Evolutionary conservation across 805 yeast species (phyloP), one percentile per base, ranked within the genome.

Genomic region (Yamadazyma scolyti): DNA sequence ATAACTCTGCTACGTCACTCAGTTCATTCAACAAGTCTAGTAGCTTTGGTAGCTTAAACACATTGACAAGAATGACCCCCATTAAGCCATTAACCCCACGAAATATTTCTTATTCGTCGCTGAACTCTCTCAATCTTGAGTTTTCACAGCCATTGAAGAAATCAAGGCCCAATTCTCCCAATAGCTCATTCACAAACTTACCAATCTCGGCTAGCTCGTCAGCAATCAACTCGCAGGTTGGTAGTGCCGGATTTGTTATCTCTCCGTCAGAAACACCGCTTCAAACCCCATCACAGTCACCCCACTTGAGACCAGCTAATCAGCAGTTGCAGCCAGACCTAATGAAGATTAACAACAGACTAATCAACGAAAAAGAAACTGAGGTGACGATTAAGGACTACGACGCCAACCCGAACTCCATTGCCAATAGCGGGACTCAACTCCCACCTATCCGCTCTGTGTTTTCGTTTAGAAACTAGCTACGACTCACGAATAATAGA

Each of bases 141-240:
- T 63, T 62, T 30, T 50, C 46, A 28, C 57, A 48, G 34, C 49
- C 37, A 26, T 28, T 24, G 18, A 71, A 68, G 50, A 67, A 63
- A 44, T 67, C 73, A 10, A 52, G 75, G 39, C 75, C 76, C 18
- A 68, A 58, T 45, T 68, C 75, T 8, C 77, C 77, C 14, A 51
- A 30, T 10, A 37, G 26, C 16, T 23, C 39, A 11, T 39, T 31
- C 20, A 14, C 25, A 16, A 26, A 21, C 11, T 15, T 23, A 12
- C 21, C 16, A 11, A 26, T 31, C 24, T 12, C 26, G 9, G 25
- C 16, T 10, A 23, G 18, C 22, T 23, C 9, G 14, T 15, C 30
- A 8, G 16, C 24, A 9, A 30, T 19, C 16, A 15, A 16, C 8
- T 28, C 15, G n/a, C n/a, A 11, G 9, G 30, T n/a, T n/a, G n/a